A percentile compares a stretch with the other conserved stretches of the same genome.
Conservation (phyloP, 2,329 filamentous ascomycete species). For the Aspergillus persii region DNA sequence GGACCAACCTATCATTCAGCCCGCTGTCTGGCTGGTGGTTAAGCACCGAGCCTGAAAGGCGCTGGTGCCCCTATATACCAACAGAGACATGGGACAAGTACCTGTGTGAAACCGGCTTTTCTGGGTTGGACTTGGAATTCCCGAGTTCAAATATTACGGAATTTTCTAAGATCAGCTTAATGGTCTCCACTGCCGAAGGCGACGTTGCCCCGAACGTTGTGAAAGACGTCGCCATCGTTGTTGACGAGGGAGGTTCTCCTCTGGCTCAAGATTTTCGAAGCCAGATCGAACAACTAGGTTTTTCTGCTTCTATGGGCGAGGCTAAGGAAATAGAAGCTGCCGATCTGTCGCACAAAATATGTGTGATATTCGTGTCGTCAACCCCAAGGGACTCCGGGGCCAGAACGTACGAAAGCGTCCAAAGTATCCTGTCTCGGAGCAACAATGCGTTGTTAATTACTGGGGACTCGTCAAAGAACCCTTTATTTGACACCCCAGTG, state of each 20-base stretch:
- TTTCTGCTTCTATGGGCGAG: neutral
- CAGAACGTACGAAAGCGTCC: neutral
- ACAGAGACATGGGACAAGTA: constrained; percentile 23
- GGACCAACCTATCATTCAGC: constrained; percentile 27
- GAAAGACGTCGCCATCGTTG: neutral
- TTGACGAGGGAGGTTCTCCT: neutral
- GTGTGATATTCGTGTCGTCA: neutral
- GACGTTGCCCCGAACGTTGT: neutral
- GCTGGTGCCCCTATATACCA: constrained; percentile 1
- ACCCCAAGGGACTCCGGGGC: neutral
- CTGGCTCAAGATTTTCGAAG: neutral
- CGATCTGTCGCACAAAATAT: neutral
- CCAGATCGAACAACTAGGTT: neutral
- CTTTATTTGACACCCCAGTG: neutral
- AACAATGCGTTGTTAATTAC: neutral
- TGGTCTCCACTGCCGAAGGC: constrained; percentile 1
- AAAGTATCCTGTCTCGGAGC: neutral
- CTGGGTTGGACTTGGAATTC: constrained; percentile 21
- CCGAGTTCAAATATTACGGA: constrained; percentile 1
- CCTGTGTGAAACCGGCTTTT: constrained; percentile 22
- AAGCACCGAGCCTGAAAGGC: constrained; percentile 2
- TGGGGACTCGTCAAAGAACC: neutral
- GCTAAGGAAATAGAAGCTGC: neutral
- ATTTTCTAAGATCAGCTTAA: constrained; percentile 4
- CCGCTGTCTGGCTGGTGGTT: constrained; percentile 36